Evolutionary conservation across 2,329 filamentous ascomycete species (phyloP).

Genomic region (Alternaria sp.): DNA sequence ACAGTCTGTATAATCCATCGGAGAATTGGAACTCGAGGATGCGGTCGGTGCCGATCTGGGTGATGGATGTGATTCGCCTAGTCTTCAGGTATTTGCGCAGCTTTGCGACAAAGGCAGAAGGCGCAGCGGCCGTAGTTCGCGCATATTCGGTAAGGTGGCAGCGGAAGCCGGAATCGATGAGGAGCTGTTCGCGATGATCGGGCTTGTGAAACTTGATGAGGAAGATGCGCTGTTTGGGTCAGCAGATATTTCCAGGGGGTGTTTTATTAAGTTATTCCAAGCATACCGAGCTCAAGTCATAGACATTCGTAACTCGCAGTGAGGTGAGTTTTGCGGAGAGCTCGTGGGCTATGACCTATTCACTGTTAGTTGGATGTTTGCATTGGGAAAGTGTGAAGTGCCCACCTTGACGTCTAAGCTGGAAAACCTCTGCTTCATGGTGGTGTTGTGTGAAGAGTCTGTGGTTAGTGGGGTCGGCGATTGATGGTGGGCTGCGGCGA

Average conservation of each 20-base stretch:
- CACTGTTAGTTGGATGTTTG: constrained; percentile 1
- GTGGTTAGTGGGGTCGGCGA: constrained; percentile 29
- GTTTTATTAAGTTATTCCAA: background rate
- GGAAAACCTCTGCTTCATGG: constrained; percentile 81
- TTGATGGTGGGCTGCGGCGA: constrained; percentile 27
- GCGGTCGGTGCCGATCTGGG: constrained; percentile 89
- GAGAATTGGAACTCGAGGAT: constrained; percentile 93
- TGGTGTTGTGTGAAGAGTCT: constrained; percentile 38
- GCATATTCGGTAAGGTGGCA: constrained; percentile 92
- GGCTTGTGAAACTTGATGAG: constrained; percentile 94
- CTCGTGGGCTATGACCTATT: constrained; percentile 90
- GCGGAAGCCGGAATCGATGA: constrained; percentile 94
- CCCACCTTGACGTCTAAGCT: constrained; percentile 76
- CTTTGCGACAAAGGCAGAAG: constrained; percentile 83
- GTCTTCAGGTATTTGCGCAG: constrained; percentile 90
- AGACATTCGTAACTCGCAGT: constrained; percentile 88
- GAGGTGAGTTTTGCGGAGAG: constrained; percentile 77
- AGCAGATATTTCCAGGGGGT: constrained; percentile 33
- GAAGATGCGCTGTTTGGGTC: constrained; percentile 72
- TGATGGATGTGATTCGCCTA: constrained; percentile 77
- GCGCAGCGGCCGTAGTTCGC: constrained; percentile 81
- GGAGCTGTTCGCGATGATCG: constrained; percentile 83
- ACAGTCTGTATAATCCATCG: constrained; percentile 85
- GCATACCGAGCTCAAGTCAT: constrained; percentile 83
- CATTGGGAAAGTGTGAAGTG: background rate